These are phyloP conservation scores for Bolboschoenoplectus hybrid DNA, from an alignment of 202 grass and related monocot species.

Conservation along the genomic window DNA sequence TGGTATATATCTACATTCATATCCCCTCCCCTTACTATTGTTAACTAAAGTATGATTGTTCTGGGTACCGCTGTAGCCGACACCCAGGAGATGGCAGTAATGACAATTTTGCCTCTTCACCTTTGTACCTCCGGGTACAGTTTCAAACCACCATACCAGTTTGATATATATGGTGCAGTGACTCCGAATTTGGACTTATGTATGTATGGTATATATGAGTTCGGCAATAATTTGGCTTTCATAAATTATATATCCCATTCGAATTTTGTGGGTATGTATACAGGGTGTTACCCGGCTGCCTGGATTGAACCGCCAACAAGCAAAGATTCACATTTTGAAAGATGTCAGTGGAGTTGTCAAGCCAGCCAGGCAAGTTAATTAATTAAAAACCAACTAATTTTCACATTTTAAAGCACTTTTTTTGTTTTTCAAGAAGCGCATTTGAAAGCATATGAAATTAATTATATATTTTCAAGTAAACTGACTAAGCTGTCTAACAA, in stretches of 20 bases:
- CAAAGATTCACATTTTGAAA: slow-evolving; percentile 60
- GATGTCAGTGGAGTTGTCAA: slow-evolving; percentile 64
- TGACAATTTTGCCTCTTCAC: background rate
- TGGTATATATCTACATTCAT: slow-evolving; percentile 16
- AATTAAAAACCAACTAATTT: slow-evolving; percentile 17
- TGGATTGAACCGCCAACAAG: slow-evolving; percentile 46
- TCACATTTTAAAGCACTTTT: background rate
- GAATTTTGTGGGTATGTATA: slow-evolving; percentile 22
- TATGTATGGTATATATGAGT: background rate
- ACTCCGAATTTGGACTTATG: background rate
- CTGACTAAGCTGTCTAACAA: background rate
- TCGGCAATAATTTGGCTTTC: background rate
- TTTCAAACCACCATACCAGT: background rate
- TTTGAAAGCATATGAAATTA: background rate
- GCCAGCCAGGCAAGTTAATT: slow-evolving; percentile 53
- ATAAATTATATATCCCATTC: slow-evolving; percentile 11
- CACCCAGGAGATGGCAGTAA: background rate
- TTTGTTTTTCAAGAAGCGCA: background rate
- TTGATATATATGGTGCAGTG: background rate
- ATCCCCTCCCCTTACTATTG: background rate
- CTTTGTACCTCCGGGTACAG: background rate
- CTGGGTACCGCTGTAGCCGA: background rate
- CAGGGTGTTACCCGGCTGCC: slow-evolving; percentile 46
- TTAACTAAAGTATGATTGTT: background rate
- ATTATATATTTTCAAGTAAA: slow-evolving; percentile 15